phyloP scores from a whole-genome alignment of 2,329 filamentous ascomycete genomes.

The Fusarium lateritium region DNA sequence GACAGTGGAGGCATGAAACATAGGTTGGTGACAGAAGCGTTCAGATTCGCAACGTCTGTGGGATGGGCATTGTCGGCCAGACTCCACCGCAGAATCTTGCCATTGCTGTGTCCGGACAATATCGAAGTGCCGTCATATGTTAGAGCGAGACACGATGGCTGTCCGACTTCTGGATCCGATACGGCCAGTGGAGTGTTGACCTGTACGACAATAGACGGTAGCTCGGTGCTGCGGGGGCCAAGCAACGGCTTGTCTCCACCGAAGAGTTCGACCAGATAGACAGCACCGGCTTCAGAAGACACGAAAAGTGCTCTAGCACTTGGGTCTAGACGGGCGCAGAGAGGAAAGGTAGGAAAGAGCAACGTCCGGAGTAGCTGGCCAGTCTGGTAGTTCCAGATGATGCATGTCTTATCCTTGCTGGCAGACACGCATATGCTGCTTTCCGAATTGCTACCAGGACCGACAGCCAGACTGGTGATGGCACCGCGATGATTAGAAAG shows the following conservation, averaged over 20 bases:
- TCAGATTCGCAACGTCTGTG: slow-evolving; percentile 78
- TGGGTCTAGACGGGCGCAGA: slow-evolving; percentile 83
- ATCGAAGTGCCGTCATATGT: slow-evolving; percentile 87
- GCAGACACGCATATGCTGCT: slow-evolving; percentile 88
- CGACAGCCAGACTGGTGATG: slow-evolving; percentile 75
- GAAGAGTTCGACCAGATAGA: slow-evolving; percentile 85
- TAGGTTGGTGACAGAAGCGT: slow-evolving; percentile 87
- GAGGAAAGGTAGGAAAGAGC: slow-evolving; percentile 80
- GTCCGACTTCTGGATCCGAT: slow-evolving; percentile 73
- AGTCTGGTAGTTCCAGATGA: slow-evolving; percentile 92
- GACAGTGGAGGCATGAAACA: slow-evolving; percentile 76
- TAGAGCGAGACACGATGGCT: slow-evolving; percentile 77
- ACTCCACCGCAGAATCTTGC: slow-evolving; percentile 86
- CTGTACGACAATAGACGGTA: slow-evolving; percentile 71
- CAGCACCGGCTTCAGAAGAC: slow-evolving; percentile 82
- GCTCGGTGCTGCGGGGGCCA: slow-evolving; percentile 64
- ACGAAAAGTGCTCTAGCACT: slow-evolving; percentile 87
- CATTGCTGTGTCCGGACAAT: slow-evolving; percentile 84
- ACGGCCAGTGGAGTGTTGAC: slow-evolving; percentile 68
- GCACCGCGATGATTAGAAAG: slow-evolving; percentile 83
- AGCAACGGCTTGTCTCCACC: slow-evolving; percentile 69
- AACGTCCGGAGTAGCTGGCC: slow-evolving; percentile 85
- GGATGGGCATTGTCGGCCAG: slow-evolving; percentile 78
- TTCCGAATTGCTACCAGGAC: slow-evolving; percentile 76
- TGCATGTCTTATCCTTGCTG: slow-evolving; percentile 88